These are phyloP conservation scores for Aspergillus terreus DNA, from an alignment of 2,329 filamentous ascomycete species.

Conservation along the genomic window DNA sequence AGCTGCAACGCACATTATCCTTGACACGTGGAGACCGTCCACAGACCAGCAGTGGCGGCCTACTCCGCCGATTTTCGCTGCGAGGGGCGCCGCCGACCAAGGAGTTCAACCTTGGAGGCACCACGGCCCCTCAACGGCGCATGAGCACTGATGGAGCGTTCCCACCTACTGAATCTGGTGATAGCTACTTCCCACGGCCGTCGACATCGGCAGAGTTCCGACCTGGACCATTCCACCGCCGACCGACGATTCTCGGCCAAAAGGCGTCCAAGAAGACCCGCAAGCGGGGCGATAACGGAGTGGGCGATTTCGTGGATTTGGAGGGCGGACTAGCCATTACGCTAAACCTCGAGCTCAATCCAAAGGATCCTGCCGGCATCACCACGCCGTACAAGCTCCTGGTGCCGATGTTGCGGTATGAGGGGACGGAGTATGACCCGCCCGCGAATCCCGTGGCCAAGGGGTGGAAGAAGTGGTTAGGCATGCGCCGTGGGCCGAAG, in stretches of 20 bases:
- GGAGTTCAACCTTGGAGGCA: constrained; percentile 31
- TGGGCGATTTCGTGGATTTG: constrained; percentile 64
- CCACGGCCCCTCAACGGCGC: constrained; percentile 20
- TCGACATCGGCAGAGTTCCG: constrained; percentile 21
- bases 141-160: constrained; percentile 34
- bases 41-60: constrained; percentile 27
- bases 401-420: constrained; percentile 67
- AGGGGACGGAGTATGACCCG: constrained; percentile 40
- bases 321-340: constrained; percentile 82
- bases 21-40: constrained; percentile 54
- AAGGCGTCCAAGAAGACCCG: constrained; percentile 57
- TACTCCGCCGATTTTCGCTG: constrained; percentile 48
- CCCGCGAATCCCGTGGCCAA: constrained; percentile 33
- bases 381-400: constrained; percentile 84
- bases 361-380: constrained; percentile 79
- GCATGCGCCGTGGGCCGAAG: constrained; percentile 8
- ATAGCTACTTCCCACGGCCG: constrained; percentile 30
- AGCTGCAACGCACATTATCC: constrained; percentile 58
- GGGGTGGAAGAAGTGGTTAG: constrained; percentile 39
- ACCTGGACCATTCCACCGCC: constrained; percentile 58
- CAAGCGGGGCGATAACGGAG: constrained; percentile 52
- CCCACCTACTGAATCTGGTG: constrained; percentile 25
- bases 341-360: constrained; percentile 83
- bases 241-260: constrained; percentile 63
- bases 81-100: constrained; percentile 39